These are phyloP conservation scores for Pezicula radicicola DNA, from an alignment of 2,329 filamentous ascomycete genomes.

Conservation along the genomic window DNA sequence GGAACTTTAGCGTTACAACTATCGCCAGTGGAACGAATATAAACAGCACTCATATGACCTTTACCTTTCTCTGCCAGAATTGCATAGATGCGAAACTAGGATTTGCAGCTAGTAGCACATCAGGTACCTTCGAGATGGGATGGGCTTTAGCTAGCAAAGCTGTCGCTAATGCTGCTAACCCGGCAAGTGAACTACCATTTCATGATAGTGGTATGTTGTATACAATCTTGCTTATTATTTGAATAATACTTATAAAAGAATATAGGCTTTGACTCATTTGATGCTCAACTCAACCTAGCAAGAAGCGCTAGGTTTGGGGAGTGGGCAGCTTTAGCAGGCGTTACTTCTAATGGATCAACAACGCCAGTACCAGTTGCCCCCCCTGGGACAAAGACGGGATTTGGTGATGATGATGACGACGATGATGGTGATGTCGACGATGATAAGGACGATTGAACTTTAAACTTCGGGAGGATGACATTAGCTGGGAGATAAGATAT, in stretches of 20 bases:
- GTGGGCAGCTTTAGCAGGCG: background rate
- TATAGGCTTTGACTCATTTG: background rate
- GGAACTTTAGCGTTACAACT: slow-evolving; percentile 35
- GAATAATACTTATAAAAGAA: background rate
- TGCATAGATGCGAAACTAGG: slow-evolving; percentile 29
- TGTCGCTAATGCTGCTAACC: slow-evolving; percentile 17
- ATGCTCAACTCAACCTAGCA: background rate
- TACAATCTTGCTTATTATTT: background rate
- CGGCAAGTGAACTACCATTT: slow-evolving; percentile 25
- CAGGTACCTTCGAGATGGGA: slow-evolving; percentile 30
- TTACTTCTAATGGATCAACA: background rate
- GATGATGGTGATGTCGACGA: background rate
- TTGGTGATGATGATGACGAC: background rate
- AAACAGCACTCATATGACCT: slow-evolving; percentile 39
- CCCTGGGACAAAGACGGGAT: background rate
- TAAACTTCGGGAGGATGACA: too few relatives aligned
- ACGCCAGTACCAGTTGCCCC: background rate
- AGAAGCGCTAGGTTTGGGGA: background rate
- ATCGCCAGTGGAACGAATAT: slow-evolving; percentile 40
- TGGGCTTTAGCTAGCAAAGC: slow-evolving; percentile 31
- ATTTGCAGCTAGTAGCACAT: slow-evolving; percentile 21
- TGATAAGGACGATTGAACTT: too few relatives aligned
- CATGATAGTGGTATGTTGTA: slow-evolving; percentile 26
- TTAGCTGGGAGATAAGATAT: too few relatives aligned
- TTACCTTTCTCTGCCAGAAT: slow-evolving; percentile 43